Evolutionary conservation across 192 early-diverging fungal genomes (phyloP), one percentile per base, ranked within the genome.

Genomic region (Gamsiella multidivaricata): DNA sequence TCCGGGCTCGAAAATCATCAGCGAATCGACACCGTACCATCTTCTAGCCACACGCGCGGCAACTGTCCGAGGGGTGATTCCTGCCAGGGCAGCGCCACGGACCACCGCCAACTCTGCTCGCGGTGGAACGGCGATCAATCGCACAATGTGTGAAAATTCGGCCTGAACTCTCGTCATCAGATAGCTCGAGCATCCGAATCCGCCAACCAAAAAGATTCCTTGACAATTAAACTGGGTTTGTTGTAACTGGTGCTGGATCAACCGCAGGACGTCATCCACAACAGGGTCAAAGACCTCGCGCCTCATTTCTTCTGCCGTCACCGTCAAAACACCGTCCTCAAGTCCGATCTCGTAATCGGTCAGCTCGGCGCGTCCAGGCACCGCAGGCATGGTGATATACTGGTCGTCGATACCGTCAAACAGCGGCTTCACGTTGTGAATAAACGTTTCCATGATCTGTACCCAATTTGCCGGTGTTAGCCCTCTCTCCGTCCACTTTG

Each of bases 281-380:
- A 86, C 85, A 22, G 83, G 85, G 50, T 86, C 85, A 82, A 88
- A 88, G 14, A 88, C 83, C 53, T 86, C 80, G 31, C 72, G 75
- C 32, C 80, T 69, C 45, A 83, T 46, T 17, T 85, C 83, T 36
- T 73, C 70, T 2, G 82, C 83, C 6, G 82, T 70, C 23, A 86
- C 36, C 33, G 79, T 76, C 9, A 88, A 45, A 31, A 75, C 79
- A 17, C 84, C 87, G 36, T 81, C 70, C 57, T 85, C 80, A 12
- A 80, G 42, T 25, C 81, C 83, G 4, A 69, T 61, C 17, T 60
- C 46, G 36, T 81, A 73, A 28, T 81, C 69, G 3, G 72, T 71
- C 15, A 80, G 23, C 11, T 51, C 62, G 12, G 75, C 78, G 2
- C 83, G 37, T 25, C 80, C 81, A 6, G 80, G 64, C 8, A 70